phyloP scores from a whole-genome alignment of 2,329 filamentous ascomycete genomes.

The Diaporthe australafricana region DNA sequence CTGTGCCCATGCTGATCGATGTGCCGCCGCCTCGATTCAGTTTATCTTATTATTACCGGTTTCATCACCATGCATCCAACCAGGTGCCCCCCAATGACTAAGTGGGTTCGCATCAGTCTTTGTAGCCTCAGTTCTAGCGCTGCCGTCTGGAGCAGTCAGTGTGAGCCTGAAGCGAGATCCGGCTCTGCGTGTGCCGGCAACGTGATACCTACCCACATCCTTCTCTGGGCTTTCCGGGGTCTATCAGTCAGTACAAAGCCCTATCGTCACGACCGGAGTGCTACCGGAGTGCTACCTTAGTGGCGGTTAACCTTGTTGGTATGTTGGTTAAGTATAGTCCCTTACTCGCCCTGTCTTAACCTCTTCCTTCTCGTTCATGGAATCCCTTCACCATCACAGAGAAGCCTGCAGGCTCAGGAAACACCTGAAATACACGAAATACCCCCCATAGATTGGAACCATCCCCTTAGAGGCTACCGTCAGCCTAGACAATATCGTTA shows the following conservation, averaged over 20 bases:
- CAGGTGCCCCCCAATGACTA: conserved; percentile 21
- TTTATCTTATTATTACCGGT: conserved; percentile 18
- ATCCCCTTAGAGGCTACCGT: neutral
- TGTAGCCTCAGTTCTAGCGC: conserved; percentile 21
- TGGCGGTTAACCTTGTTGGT: neutral
- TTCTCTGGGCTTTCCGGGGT: conserved; percentile 10
- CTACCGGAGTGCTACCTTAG: conserved; percentile 9
- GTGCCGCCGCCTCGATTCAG: conserved; percentile 23
- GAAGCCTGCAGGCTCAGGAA: conserved; percentile 21
- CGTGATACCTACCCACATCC: conserved; percentile 31
- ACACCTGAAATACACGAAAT: neutral
- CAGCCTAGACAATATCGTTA: neutral
- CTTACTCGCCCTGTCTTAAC: neutral
- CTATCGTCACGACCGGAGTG: conserved; percentile 17
- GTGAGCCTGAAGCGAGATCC: conserved; percentile 2
- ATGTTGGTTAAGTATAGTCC: conserved; percentile 32
- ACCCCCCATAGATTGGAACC: conserved; percentile 6
- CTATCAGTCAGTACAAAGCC: conserved; percentile 29
- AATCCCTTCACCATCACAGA: conserved; percentile 15
- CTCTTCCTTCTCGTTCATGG: conserved; percentile 24
- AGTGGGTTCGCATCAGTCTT: conserved; percentile 2
- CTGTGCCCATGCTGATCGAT: conserved; percentile 30
- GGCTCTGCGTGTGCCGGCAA: conserved; percentile 28
- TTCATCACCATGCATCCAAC: conserved; percentile 30
- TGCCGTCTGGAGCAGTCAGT: conserved; percentile 1